Conservation (phyloP, 2,329 filamentous ascomycete species). For the Colletotrichum navitas region DNA sequence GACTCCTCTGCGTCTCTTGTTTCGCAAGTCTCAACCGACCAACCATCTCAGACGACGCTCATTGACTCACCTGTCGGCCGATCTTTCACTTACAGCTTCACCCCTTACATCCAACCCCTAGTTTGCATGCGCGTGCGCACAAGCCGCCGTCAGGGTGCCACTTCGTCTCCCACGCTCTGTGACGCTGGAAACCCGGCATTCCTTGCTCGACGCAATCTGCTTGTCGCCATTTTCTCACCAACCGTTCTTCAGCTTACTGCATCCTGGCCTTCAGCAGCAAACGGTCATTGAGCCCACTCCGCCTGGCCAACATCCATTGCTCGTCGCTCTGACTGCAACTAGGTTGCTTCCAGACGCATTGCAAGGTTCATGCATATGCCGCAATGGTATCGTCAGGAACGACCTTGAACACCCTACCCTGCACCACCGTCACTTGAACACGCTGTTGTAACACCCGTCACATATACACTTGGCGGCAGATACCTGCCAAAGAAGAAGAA, state of each 20-base stretch:
- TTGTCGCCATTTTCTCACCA: constrained; percentile 32
- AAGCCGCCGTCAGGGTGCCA: constrained; percentile 33
- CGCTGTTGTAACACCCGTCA: constrained; percentile 43
- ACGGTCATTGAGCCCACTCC: constrained; percentile 31
- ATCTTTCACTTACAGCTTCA: constrained; percentile 35
- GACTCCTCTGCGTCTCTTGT: constrained; percentile 31
- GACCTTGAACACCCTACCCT: constrained; percentile 31
- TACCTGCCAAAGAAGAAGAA: neutral
- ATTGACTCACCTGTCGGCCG: constrained; percentile 24
- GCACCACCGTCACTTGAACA: constrained; percentile 39
- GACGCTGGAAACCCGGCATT: constrained; percentile 26
- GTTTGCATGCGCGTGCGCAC: constrained; percentile 40
- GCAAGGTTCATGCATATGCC: constrained; percentile 42
- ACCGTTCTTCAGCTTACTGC: constrained; percentile 35
- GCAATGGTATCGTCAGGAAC: constrained; percentile 41
- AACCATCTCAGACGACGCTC: constrained; percentile 25
- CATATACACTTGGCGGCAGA: constrained; percentile 39
- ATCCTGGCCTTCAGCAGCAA: constrained; percentile 31
- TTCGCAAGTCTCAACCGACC: constrained; percentile 30
- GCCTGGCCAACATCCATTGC: constrained; percentile 27
- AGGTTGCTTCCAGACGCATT: constrained; percentile 33
- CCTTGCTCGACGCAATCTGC: constrained; percentile 27
- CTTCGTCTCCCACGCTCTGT: constrained; percentile 35
- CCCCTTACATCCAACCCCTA: constrained; percentile 37
- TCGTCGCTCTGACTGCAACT: constrained; percentile 27